A percentile compares a stretch with the other conserved stretches of the same genome.
phyloP scores from a whole-genome alignment of 768 basidiomycete genomes.

The Rhizopogon roseolus region DNA sequence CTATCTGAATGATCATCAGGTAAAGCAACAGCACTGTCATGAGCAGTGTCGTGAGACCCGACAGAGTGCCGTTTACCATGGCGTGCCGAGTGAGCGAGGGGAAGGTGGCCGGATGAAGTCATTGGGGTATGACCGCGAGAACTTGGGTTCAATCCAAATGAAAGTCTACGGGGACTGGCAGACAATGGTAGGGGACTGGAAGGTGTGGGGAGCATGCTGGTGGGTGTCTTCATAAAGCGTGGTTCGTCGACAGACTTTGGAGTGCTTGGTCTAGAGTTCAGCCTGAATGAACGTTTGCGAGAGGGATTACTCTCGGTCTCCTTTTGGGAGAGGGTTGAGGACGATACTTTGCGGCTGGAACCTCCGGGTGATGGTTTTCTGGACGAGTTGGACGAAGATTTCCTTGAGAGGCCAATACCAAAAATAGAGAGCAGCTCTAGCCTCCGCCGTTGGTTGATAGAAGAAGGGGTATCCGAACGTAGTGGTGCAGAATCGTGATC shows the following conservation, averaged over 20 bases:
- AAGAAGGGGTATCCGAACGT: slow-evolving; percentile 26
- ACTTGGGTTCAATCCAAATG: slow-evolving; percentile 21
- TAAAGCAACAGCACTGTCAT: slow-evolving; percentile 29
- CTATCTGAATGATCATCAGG: slow-evolving; percentile 16
- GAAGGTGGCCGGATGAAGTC: slow-evolving; percentile 22
- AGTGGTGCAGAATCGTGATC: slow-evolving; percentile 16
- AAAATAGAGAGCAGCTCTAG: slow-evolving; percentile 18
- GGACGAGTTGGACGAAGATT: slow-evolving; percentile 17
- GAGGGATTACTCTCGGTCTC: slow-evolving; percentile 7
- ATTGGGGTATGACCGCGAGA: slow-evolving; percentile 26
- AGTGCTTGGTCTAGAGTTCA: slow-evolving; percentile 24
- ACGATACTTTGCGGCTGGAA: slow-evolving; percentile 18
- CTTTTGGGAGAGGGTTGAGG: slow-evolving; percentile 19
- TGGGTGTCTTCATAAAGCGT: slow-evolving; percentile 12
- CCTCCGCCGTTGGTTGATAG: slow-evolving; percentile 15
- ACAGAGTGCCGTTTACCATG: slow-evolving; percentile 24
- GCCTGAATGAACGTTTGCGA: slow-evolving; percentile 27
- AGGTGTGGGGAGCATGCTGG: slow-evolving; percentile 20
- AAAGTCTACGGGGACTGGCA: slow-evolving; percentile 28
- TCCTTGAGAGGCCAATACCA: slow-evolving; percentile 24
- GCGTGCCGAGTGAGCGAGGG: slow-evolving; percentile 15
- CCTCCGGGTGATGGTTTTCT: slow-evolving; percentile 11
- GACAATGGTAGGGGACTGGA: slow-evolving; percentile 27
- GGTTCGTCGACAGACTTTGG: slow-evolving; percentile 23
- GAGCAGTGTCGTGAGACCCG: slow-evolving; percentile 25